Evolutionary conservation across 139 green algal species (phyloP), one percentile per base, ranked within the genome.

Genomic region (Chlamydomonas applanata): DNA sequence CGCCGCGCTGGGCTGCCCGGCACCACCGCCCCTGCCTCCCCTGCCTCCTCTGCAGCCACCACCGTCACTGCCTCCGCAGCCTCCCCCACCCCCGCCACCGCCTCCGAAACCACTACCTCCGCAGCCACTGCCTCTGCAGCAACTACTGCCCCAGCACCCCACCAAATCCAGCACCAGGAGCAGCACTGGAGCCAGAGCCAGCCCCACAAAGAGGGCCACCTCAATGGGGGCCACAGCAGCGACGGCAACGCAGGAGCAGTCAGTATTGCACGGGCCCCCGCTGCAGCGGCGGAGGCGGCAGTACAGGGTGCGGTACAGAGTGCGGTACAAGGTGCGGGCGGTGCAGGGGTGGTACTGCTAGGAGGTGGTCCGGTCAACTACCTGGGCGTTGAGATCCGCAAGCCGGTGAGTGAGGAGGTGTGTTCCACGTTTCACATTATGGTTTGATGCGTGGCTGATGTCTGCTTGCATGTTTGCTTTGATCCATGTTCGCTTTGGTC

Each of bases 331-430:
- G 34, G 64, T 74, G 53, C 44, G 61, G 77, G 62, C 57, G 64
- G 30, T 66, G 44, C 52, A 59, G 25, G 34, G 69, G 62, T 54
- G 63, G 44, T 46, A 36, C 19, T 16, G 29, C 14, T 40, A 62
- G 22, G 16, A 27, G 11, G 7, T 27, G 27, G 81, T 35, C 32
- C 22, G 20, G n/a, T 72, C 69, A 97, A 97, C 79, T 83, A 89
- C 62, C 79, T 97, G 35, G 93, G 93, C 2, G 54, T 97, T 34
- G 93, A 97, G 69, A 95, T 97, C 27, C 79, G 91, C 0, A 49
- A 79, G 29, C 71, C 83, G 66, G 85, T 90, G 62, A 27, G 73
- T 70, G n/a, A 0, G 20, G 56, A 30, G 1, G 25, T 44, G 1
- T 17, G 9, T 33, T 40, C 14, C 5, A 20, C 22, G 14, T 59